Evolutionary conservation across 345 rosid genomes (phyloP).

Genomic region (Lepidium sativum): DNA sequence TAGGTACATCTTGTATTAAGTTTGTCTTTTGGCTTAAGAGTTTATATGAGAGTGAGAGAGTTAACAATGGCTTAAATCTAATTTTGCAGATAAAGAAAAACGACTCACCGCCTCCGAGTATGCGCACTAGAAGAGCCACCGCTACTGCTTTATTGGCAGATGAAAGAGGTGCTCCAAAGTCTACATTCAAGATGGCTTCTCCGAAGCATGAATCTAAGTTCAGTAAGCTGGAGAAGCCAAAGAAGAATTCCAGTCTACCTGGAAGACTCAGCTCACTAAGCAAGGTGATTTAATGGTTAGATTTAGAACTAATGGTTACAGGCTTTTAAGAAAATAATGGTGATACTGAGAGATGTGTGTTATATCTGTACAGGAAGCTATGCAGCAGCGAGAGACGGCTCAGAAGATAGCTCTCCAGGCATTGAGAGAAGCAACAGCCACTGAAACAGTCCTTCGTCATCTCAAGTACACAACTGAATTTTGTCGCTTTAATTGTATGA

Average conservation of each 20-base stretch:
- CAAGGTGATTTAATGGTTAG: constrained; percentile 40
- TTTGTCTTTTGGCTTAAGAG: not conserved
- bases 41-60: not conserved
- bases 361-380: constrained; percentile 59
- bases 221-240: constrained; percentile 27
- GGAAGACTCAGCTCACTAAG: constrained; percentile 67
- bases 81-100: constrained; percentile 24
- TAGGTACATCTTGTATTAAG: constrained; percentile 53
- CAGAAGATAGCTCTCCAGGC: constrained; percentile 91
- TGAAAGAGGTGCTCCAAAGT: constrained; percentile 13
- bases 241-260: constrained; percentile 37
- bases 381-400: constrained; percentile 74
- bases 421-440: constrained; percentile 76
- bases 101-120: constrained; percentile 23
- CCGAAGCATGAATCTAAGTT: constrained; percentile 25
- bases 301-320: not conserved
- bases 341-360: not conserved
- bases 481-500: not conserved
- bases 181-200: constrained; percentile 1
- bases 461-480: constrained; percentile 48
- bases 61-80: not conserved
- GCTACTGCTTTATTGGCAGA: constrained; percentile 11
- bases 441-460: constrained; percentile 68
- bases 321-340: not conserved
- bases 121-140: constrained; percentile 16